Base-by-base conservation (phyloP, 305 asterid genomes). In the Lippia alba region DNA sequence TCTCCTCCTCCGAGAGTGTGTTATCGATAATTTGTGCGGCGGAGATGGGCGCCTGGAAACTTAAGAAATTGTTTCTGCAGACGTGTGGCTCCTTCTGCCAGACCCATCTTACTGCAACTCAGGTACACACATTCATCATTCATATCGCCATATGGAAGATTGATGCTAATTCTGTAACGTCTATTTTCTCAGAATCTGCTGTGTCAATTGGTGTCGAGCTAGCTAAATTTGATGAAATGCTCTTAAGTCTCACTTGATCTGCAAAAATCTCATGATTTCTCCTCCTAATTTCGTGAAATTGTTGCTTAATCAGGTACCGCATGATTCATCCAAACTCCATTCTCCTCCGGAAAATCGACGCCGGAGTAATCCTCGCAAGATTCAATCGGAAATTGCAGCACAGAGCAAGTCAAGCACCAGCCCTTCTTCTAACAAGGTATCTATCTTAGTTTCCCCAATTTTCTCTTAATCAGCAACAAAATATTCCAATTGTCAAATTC, bases 1-100 rank as follows among this genome's bases (percentile, higher is more conserved):
- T 16, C 74, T 41, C 33, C 41, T 19, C 51, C 39, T 51, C n/a
- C n/a, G n/a, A n/a, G n/a, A 24, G 30, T 1, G 1, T 24, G 30
- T 24, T 24, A 24, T 24, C 30, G 1, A 61, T 59, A 8, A 3
- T 41, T 46, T 49, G 19, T n/a, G 12, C 16, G 32, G 77, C 17
- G 69, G 60, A 30, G 10, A 70, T 55, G 80, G 73, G 70, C 51
- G 67, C 85, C 5, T 70, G 81, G 71, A 83, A 76, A 56, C 65
- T 87, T 46, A 87, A 80, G 84, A 84, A 51, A 81, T 36, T 87
- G 51, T 76, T 87, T 33, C 71, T 78, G 1, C 89, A 71, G 63
- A 81, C 92, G n/a, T 87, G 90, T 64, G 83, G 72, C 51, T 81
- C 85, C 34, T 67, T 80, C 69, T 73, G 81, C 60, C 67, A 72